Evolutionary conservation across 371 early-diverging fungal species (phyloP).

Genomic region (Zopfochytrium polystomum): DNA sequence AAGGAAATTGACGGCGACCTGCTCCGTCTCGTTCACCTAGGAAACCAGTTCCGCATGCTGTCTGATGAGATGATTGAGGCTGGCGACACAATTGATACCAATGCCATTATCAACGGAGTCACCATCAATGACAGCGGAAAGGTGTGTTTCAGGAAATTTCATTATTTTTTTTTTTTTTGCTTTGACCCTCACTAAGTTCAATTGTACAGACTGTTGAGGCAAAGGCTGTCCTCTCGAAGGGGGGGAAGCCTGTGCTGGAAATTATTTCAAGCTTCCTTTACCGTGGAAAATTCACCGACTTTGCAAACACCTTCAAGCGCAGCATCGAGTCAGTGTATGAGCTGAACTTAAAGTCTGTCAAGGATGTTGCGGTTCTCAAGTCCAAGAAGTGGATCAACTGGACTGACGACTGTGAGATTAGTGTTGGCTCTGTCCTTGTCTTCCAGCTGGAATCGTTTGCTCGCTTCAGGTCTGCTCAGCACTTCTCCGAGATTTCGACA

Average conservation of each 20-base stretch:
- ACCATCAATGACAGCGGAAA: slow-evolving; percentile 86
- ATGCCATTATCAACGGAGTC: slow-evolving; percentile 66
- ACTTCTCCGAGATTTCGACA: slow-evolving; percentile 48
- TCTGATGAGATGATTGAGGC: slow-evolving; percentile 75
- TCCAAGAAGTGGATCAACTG: slow-evolving; percentile 90
- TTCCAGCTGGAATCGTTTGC: slow-evolving; percentile 81
- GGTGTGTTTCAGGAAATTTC: slow-evolving; percentile 9
- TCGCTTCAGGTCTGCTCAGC: slow-evolving; percentile 70
- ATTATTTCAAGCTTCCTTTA: slow-evolving; percentile 85
- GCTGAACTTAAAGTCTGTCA: slow-evolving; percentile 68
- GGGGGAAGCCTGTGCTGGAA: slow-evolving; percentile 67
- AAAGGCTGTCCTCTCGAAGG: slow-evolving; percentile 63
- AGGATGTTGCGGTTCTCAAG: slow-evolving; percentile 84
- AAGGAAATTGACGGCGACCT: slow-evolving; percentile 92
- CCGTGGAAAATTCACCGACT: slow-evolving; percentile 83
- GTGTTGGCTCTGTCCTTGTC: slow-evolving; percentile 69
- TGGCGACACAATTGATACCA: slow-evolving; percentile 82
- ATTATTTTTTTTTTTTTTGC: neutral
- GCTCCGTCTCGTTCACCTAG: slow-evolving; percentile 86
- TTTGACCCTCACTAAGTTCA: neutral
- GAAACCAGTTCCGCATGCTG: slow-evolving; percentile 88
- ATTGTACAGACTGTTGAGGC: slow-evolving; percentile 68
- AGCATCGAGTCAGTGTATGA: slow-evolving; percentile 80
- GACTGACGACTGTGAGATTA: slow-evolving; percentile 60
- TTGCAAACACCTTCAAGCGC: slow-evolving; percentile 78